A percentile compares a stretch with the other conserved stretches of the same genome.
phyloP scores from a whole-genome alignment of 352 stramenopile species.

The Phytophthora pluvialis region DNA sequence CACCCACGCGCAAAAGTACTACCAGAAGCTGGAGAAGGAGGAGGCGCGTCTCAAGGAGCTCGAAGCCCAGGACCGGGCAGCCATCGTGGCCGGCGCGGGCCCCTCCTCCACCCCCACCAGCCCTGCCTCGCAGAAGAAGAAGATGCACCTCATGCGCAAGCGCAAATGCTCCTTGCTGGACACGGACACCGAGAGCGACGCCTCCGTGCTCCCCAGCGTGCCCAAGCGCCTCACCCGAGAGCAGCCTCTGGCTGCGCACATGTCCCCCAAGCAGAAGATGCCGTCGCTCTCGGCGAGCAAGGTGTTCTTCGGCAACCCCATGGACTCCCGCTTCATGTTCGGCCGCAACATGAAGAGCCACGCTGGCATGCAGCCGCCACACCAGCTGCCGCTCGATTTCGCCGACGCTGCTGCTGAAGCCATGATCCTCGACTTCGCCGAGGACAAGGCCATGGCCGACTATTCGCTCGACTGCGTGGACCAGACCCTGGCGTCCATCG shows the following conservation, averaged over 20 bases:
- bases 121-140: conserved; percentile 50
- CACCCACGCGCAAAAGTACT: conserved; percentile 91
- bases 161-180: conserved; percentile 62
- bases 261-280: conserved; percentile 82
- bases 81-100: conserved; percentile 12
- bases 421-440: conserved; percentile 82
- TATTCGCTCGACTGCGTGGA: conserved; percentile 69
- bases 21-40: conserved; percentile 91
- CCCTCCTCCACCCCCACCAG: conserved; percentile 22
- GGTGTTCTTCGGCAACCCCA: conserved; percentile 52
- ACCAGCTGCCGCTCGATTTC: conserved; percentile 66
- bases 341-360: conserved; percentile 36
- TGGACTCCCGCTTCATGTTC: conserved; percentile 46
- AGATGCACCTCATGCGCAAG: conserved; percentile 70
- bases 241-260: conserved; percentile 66
- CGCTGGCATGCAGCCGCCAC: conserved; percentile 31
- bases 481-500: conserved; percentile 70
- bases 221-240: conserved; percentile 77
- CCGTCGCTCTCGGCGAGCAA: conserved; percentile 46
- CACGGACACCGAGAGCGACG: conserved; percentile 35
- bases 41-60: conserved; percentile 78
- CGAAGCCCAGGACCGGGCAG: conserved; percentile 50
- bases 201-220: conserved; percentile 48
- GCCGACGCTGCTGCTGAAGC: conserved; percentile 45
- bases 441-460: conserved; percentile 71